Evolutionary conservation across 352 stramenopile genomes (phyloP).

Genomic region (Phytophthora gonapodyides): DNA sequence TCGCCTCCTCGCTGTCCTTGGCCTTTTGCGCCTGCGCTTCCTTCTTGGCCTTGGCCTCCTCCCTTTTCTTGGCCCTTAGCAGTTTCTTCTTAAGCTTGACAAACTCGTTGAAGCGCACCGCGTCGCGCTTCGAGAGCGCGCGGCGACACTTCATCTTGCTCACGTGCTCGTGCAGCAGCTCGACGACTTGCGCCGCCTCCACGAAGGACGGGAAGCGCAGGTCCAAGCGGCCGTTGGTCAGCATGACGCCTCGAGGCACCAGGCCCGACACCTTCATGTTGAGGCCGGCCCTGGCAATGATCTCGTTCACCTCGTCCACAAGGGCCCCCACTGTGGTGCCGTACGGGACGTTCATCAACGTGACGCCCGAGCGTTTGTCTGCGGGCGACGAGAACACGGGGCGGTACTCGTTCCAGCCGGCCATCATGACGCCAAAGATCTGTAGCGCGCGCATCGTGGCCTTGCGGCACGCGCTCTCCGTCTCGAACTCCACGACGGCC

Average conservation of each 20-base stretch:
- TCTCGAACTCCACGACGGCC: slow-evolving; percentile 81
- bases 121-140: slow-evolving; percentile 46
- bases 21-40: slow-evolving; percentile 19
- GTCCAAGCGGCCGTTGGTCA: slow-evolving; percentile 81
- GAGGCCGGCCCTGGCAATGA: slow-evolving; percentile 53
- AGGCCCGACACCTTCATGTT: slow-evolving; percentile 55
- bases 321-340: slow-evolving; percentile 66
- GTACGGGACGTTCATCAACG: slow-evolving; percentile 81
- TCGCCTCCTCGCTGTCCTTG: slow-evolving; percentile 16
- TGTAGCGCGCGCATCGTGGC: slow-evolving; percentile 78
- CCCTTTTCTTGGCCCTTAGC: slow-evolving; percentile 28
- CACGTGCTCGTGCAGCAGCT: slow-evolving; percentile 63
- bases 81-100: slow-evolving; percentile 49
- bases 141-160: slow-evolving; percentile 59
- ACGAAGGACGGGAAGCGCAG: slow-evolving; percentile 71
- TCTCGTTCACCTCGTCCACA: slow-evolving; percentile 60
- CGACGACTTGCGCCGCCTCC: slow-evolving; percentile 75
- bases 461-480: slow-evolving; percentile 43
- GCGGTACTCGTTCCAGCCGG: slow-evolving; percentile 80
- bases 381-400: slow-evolving; percentile 69
- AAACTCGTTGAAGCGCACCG: slow-evolving; percentile 41
- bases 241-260: slow-evolving; percentile 63
- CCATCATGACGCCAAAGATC: slow-evolving; percentile 91
- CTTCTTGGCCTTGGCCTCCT: slow-evolving; percentile 19
- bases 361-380: slow-evolving; percentile 57